These are phyloP conservation scores for Penicillium diatomitis DNA, from an alignment of 495 filamentous ascomycete species.

Conservation along the genomic window DNA sequence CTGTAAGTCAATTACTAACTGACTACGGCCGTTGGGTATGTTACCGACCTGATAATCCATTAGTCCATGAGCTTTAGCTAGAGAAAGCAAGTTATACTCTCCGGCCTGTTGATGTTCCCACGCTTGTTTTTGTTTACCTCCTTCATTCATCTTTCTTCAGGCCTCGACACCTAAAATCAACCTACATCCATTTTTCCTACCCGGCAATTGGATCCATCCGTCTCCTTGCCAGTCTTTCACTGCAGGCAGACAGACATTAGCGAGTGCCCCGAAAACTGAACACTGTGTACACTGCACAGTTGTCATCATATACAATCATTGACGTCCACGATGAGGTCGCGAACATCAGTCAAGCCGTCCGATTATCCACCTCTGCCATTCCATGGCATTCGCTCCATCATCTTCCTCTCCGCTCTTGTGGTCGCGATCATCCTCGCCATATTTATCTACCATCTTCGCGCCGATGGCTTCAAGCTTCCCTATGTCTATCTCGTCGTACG, in stretches of 20 bases:
- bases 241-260: background rate
- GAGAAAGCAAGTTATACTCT: too few relatives aligned
- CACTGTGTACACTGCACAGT: background rate
- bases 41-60: too few relatives aligned
- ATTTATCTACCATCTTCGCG: constrained; percentile 52
- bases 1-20: too few relatives aligned
- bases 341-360: constrained; percentile 39
- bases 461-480: constrained; percentile 45
- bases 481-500: constrained; percentile 59
- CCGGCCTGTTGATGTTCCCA: background rate
- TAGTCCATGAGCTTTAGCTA: too few relatives aligned
- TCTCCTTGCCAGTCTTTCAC: too few relatives aligned
- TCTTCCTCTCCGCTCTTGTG: constrained; percentile 46
- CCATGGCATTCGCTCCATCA: constrained; percentile 43
- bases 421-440: constrained; percentile 50
- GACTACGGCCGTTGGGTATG: too few relatives aligned
- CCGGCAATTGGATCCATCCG: too few relatives aligned
- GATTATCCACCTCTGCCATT: constrained; percentile 50
- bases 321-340: constrained; percentile 21
- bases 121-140: background rate
- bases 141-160: background rate
- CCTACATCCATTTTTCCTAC: background rate
- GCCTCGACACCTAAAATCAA: background rate
- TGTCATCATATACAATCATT: background rate
- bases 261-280: too few relatives aligned